These are phyloP conservation scores for Daldinia grandis DNA, from an alignment of 495 filamentous ascomycete species.

Conservation along the genomic window DNA sequence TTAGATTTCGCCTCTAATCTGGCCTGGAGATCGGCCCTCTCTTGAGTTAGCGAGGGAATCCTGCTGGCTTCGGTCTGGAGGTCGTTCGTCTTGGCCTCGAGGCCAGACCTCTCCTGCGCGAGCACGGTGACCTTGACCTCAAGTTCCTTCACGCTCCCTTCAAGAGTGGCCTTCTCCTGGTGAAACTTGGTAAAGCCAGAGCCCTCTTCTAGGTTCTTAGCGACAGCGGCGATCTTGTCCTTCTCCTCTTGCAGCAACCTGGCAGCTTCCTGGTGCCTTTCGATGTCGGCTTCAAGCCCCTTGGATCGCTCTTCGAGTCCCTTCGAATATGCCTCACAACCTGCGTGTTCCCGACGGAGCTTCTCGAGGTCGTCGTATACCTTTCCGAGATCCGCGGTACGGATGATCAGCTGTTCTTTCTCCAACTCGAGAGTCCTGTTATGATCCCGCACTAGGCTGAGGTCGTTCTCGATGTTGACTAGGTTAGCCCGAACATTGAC, in stretches of 20 bases:
- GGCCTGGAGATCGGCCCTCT: conserved; percentile 46
- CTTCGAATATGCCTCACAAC: conserved; percentile 36
- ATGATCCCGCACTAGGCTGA: conserved; percentile 32
- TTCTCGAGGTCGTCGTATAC: conserved; percentile 40
- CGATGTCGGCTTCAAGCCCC: conserved; percentile 36
- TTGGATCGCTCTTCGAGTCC: conserved; percentile 37
- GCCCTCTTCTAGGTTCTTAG: conserved; percentile 36
- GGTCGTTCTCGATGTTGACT: conserved; percentile 33
- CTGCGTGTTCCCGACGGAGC: conserved; percentile 40
- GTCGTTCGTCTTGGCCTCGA: conserved; percentile 32
- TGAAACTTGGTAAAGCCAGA: conserved; percentile 34
- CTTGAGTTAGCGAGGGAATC: conserved; percentile 31
- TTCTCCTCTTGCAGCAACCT: conserved; percentile 37
- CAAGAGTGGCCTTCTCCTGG: conserved; percentile 43
- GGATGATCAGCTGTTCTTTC: conserved; percentile 37
- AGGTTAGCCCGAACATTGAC: conserved; percentile 37
- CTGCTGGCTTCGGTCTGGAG: conserved; percentile 39
- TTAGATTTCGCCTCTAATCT: conserved; percentile 45
- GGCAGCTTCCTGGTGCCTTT: conserved; percentile 29
- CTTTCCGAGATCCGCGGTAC: conserved; percentile 37
- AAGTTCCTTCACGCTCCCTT: conserved; percentile 44
- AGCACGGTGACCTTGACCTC: conserved; percentile 47
- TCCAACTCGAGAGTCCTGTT: conserved; percentile 37
- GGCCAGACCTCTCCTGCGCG: conserved; percentile 43
- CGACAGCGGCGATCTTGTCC: conserved; percentile 32